Evolutionary conservation across 768 basidiomycete genomes (phyloP), one percentile per base, ranked within the genome.

Genomic region (Amanita subjunquillea): DNA sequence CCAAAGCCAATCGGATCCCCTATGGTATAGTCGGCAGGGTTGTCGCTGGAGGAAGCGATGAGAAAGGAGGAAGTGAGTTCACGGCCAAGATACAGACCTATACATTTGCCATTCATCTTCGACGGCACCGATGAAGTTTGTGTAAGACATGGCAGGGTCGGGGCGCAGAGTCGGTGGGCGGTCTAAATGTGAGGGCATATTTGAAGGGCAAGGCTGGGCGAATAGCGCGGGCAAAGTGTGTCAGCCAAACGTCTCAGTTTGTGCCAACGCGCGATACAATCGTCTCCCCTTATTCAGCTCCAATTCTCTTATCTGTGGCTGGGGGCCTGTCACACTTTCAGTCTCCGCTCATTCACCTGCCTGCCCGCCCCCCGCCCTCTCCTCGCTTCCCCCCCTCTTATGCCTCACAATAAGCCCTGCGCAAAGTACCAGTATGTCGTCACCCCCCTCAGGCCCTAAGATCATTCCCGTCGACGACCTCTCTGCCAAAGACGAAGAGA

Each of bases 1-100:
- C 94, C 94, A 59, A 87, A 93, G 1, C 93, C 92, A 48, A 94
- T 91, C 17, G 89, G 79, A 6, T 76, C 66, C 13, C 87, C 88
- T 36, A 88, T 74, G 17, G 76, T 77, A 61, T 93, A 93, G 71
- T 94, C 90, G 10, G 69, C 58, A 1, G 79, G 70, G 56, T 75
- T 65, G 62, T 90, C 86, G 60, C 89, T 90, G 54, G 38, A 27
- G 45, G 32, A 53, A 56, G 54, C 44, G 38, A 37, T 43, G 2
- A 30, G n/a, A 39, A 42, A 54, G 36, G 48, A 36, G 37, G 44
- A 6, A 41, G 42, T 27, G 53, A 32, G 23, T 3, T 43, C 44
- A 36, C 48, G 51, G 30, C 17, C 9, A 2, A 42, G 7, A 8
- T 3, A 58, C 64, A 49, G 59, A 85, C 87, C 87, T 90, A 69